Base-by-base conservation (phyloP, 2,329 filamentous ascomycete genomes). In the Arthrobotrys entomopaga region DNA sequence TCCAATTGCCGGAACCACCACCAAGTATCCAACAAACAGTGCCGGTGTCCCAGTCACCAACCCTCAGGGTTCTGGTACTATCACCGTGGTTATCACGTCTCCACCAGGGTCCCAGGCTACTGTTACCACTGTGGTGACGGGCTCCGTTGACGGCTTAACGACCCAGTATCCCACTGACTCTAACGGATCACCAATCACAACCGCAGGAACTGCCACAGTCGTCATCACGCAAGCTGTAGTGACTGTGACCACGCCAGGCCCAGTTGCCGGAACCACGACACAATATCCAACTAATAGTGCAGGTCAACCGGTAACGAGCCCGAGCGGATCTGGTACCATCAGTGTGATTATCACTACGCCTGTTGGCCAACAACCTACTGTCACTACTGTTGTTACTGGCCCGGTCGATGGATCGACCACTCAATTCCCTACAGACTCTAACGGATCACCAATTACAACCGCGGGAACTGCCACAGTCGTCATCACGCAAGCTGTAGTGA, bases 241-340 rank as follows among this genome's bases (percentile, higher is more conserved):
- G 46, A 58, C 54, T 6, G 11, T 60, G 4, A 60, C 57, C 6
- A 60, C 24, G 2, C 40, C 43, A 11, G 22, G 24, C 3, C 24
- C 57, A 20, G 29, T 11, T 15, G 24, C 42, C 7, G 57, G 57
- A 2, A 46, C 43, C 5, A 60, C 57, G 7, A 60, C 57, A 1
- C 15, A 20, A 6, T 60, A 29, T 20, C 57, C 57, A 8, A 60
- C 57, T 2, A 20, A 60, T 34, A 60, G 57, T 16, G 57, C 57
- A 3, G 57, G 57, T 34, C 6, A 7, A 5, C 29, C 29, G 13
- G 13, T 19, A 15, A 46, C 42, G 6, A 7, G 3, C 3, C 38
- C 53, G 11, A 16, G 16, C 40, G 29, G 20, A 3, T 34, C 26
- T 2, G 53, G 29, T 6, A 48, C 57, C 4, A 46, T 48, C 6